Percentiles rank a stretch among this genome's conserved stretches.
These are phyloP conservation scores for Nitzschia sp. DNA, from an alignment of 108 stramenopile genomes.

Conservation along the genomic window DNA sequence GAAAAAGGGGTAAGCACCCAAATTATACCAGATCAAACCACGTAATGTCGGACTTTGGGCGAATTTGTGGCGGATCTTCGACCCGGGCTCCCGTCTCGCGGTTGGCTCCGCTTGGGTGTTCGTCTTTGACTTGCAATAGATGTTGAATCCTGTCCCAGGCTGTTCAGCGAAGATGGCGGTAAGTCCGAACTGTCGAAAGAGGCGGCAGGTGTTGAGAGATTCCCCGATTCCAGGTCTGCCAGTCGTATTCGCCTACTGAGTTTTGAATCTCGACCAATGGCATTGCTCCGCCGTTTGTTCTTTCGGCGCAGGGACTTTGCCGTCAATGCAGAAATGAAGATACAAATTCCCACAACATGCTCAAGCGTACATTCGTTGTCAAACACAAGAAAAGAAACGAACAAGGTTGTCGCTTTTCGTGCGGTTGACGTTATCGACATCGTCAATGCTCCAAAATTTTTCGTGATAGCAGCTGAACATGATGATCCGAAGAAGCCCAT, in stretches of 20 bases:
- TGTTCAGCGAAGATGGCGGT: not conserved
- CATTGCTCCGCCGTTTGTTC: constrained; percentile 8
- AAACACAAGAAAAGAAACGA: constrained; percentile 87
- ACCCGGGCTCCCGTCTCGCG: constrained; percentile 6
- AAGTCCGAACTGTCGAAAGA: not conserved
- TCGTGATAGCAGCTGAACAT: constrained; percentile 89
- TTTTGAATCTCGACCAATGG: no score
- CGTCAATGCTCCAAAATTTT: constrained; percentile 88
- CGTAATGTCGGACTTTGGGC: constrained; percentile 10
- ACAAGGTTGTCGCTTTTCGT: constrained; percentile 88
- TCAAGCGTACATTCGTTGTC: constrained; percentile 81
- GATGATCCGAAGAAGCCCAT: constrained; percentile 87
- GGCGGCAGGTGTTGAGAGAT: not conserved
- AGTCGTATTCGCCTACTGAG: not conserved
- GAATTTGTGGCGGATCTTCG: constrained; percentile 7
- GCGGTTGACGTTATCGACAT: constrained; percentile 90
- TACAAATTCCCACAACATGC: constrained; percentile 73
- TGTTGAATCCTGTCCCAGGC: not conserved
- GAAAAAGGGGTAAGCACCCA: no score
- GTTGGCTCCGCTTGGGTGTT: constrained; percentile 2
- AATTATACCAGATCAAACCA: no score
- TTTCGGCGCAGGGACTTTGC: constrained; percentile 65
- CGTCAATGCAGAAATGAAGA: constrained; percentile 79
- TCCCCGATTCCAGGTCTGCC: not conserved
- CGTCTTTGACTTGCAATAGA: not conserved